Base-by-base conservation (phyloP, 306 rosid species). In the Mimosa bimucronata region DNA sequence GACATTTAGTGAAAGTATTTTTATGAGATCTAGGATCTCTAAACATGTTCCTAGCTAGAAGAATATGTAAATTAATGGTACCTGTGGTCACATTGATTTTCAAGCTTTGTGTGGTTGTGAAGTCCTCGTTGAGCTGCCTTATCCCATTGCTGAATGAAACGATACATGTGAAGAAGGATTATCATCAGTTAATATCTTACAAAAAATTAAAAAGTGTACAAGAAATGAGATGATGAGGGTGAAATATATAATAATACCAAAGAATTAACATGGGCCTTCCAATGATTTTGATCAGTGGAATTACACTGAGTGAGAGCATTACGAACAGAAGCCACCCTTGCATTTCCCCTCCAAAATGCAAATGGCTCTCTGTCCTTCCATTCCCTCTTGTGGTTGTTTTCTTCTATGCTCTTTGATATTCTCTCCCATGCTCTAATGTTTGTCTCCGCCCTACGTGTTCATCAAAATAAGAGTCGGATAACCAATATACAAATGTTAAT, bases 31-130 rank as follows among this genome's bases (percentile, higher is more conserved):
- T 34, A 6, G 5, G 5, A 34, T 34, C 38, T 34, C 38, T 34
- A 34, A 2, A 34, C 3, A 34, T 3, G 38, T 34, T 6, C 38
- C 38, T 34, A 34, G 38, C 38, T 34, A 34, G 38, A 34, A 34
- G 38, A 34, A 34, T 34, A 34, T 34, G 38, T 34, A 34, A 34
- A 34, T 34, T 34, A 34, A 34, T 34, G 3, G 5, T 44, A 45
- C 50, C 83, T 80, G 73, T 80, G 74, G 44, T 71, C 66, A 68
- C 83, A 80, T 62, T 80, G 83, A 28, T 80, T 50, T 72, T 73
- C 83, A 15, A 80, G 67, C 12, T 73, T 46, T 37, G 79, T 73
- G 3, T 3, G 65, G 65, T 46, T 38, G 55, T 73, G 25, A 44
- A 31, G 74, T 7, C 55, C 38, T 23, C 40, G 45, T 73, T 10